These are phyloP conservation scores for Microstegium vimineum DNA, from an alignment of 176 grass and related monocot species.

Conservation along the genomic window DNA sequence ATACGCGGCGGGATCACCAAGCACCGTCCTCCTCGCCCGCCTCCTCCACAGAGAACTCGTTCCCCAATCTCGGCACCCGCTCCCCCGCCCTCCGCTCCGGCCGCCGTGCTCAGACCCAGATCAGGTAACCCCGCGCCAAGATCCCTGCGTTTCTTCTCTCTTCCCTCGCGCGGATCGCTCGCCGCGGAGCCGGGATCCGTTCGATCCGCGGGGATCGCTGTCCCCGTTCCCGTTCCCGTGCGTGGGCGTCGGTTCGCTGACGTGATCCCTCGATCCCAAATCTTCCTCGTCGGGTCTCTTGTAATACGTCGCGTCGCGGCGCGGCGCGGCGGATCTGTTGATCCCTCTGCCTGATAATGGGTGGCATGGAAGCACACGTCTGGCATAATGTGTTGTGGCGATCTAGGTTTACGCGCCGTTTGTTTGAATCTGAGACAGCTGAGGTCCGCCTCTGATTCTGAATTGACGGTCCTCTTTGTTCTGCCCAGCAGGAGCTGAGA, in stretches of 20 bases:
- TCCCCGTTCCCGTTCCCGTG: no score
- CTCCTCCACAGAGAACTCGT: neutral
- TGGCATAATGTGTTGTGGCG: neutral
- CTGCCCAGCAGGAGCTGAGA: neutral
- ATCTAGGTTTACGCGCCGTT: neutral
- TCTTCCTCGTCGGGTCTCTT: neutral
- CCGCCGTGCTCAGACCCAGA: neutral
- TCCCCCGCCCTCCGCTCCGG: neutral
- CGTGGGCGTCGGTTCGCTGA: neutral
- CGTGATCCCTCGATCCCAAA: neutral
- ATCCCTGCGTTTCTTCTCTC: neutral
- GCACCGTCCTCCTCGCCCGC: neutral
- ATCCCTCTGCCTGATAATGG: neutral
- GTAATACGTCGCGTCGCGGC: neutral
- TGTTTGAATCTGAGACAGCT: neutral
- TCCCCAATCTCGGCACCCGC: neutral
- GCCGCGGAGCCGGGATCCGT: neutral
- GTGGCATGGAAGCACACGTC: neutral
- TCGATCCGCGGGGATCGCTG: neutral
- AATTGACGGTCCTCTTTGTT: neutral
- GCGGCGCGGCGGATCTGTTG: neutral
- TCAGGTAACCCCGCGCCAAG: neutral
- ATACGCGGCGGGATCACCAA: neutral
- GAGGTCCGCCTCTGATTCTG: neutral
- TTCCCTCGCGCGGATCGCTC: neutral